A percentile compares a stretch with the other conserved stretches of the same genome.
Evolutionary conservation across 169 alveolate genomes (phyloP).

Genomic region (Plasmodium ovale): DNA sequence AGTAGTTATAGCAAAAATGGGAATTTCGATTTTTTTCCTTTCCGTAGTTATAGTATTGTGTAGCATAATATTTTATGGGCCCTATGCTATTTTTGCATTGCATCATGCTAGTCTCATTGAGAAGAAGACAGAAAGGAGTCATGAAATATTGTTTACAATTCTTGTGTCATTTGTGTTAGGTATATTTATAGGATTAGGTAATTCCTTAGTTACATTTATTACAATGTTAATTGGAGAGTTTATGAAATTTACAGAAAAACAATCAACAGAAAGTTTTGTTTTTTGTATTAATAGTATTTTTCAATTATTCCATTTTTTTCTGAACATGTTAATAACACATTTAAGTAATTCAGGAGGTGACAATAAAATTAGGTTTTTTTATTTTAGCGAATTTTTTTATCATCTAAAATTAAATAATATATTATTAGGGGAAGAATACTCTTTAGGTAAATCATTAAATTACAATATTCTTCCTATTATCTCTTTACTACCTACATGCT

Average conservation of each 20-base stretch:
- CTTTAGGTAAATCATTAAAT: slow-evolving; percentile 24
- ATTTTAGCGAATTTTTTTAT: slow-evolving; percentile 20
- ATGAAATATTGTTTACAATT: slow-evolving; percentile 20
- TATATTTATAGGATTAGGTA: slow-evolving; percentile 80
- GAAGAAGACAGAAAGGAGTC: slow-evolving; percentile 3
- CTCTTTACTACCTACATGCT: slow-evolving; percentile 16
- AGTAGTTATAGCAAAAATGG: slow-evolving; percentile 23
- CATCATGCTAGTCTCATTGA: slow-evolving; percentile 43
- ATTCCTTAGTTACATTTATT: slow-evolving; percentile 62
- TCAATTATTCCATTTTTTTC: slow-evolving; percentile 74
- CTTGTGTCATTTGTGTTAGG: slow-evolving; percentile 27
- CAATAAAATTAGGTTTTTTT: slow-evolving; percentile 72
- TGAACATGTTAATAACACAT: slow-evolving; percentile 80
- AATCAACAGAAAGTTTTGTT: slow-evolving; percentile 72
- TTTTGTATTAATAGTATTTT: slow-evolving; percentile 70
- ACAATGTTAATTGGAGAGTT: slow-evolving; percentile 49
- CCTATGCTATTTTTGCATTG: slow-evolving; percentile 81
- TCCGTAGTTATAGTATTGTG: slow-evolving; percentile 58
- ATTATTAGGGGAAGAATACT: slow-evolving; percentile 42
- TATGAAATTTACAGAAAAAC: slow-evolving; percentile 71
- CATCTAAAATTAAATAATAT: neutral
- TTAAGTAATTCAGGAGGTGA: slow-evolving; percentile 82
- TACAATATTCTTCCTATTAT: slow-evolving; percentile 41
- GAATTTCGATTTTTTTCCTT: slow-evolving; percentile 20
- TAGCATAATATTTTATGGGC: slow-evolving; percentile 80